Conservation (phyloP, 1,139 yeast genomes). For the Geotrichum citri-aurantii region DNA sequence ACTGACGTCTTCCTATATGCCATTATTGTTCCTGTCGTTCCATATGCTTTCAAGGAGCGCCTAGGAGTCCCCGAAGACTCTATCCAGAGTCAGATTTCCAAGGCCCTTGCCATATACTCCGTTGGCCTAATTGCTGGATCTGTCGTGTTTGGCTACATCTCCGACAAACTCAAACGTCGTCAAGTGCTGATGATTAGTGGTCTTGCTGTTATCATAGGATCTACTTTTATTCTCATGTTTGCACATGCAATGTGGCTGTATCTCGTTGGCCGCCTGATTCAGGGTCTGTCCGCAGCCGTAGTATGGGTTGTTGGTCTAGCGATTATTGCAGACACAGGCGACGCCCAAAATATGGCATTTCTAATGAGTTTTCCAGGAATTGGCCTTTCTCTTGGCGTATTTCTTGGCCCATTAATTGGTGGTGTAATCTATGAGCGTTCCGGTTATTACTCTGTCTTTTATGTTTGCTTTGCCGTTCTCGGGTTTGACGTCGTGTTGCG, state of each 20-base stretch:
- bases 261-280: conserved; percentile 34
- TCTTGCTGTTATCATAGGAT: conserved; percentile 30
- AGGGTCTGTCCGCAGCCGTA: conserved; percentile 36
- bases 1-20: conserved; percentile 35
- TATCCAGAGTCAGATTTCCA: conserved; percentile 32
- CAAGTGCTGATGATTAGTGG: conserved; percentile 33
- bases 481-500: conserved; percentile 33
- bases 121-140: conserved; percentile 35
- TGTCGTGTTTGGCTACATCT: conserved; percentile 31
- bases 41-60: conserved; percentile 32
- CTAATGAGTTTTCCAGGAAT: conserved; percentile 34
- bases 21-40: conserved; percentile 35
- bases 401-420: conserved; percentile 36
- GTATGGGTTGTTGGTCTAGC: conserved; percentile 40
- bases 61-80: conserved; percentile 28
- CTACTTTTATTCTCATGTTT: conserved; percentile 32
- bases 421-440: conserved; percentile 35
- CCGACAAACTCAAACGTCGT: conserved; percentile 30
- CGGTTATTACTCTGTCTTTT: conserved; percentile 36
- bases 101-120: conserved; percentile 34
- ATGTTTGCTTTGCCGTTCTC: conserved; percentile 32
- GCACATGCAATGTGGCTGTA: conserved; percentile 30
- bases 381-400: conserved; percentile 32
- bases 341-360: conserved; percentile 27
- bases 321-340: conserved; percentile 32